A percentile compares a stretch with the other conserved stretches of the same genome.
phyloP scores from a whole-genome alignment of 495 filamentous ascomycete genomes.

The Podospora pseudopauciseta region DNA sequence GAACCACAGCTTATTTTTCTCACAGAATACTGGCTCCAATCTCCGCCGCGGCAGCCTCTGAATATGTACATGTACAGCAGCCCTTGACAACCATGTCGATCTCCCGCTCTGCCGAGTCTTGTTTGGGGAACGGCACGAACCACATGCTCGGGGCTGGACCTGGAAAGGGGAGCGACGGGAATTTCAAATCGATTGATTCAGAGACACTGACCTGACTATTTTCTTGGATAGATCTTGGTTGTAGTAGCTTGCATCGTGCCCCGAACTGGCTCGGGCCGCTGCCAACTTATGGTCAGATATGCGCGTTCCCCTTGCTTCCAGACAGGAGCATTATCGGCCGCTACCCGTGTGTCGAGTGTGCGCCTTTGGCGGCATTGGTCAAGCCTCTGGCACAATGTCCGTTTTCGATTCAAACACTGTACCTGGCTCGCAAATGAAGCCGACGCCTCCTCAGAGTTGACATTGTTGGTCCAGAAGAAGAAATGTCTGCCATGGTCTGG shows the following conservation, averaged over 20 bases:
- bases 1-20: not conserved
- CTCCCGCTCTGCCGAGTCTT: not conserved
- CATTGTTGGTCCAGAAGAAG: not conserved
- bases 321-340: not conserved
- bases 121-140: not conserved
- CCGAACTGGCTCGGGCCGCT: conserved; percentile 6
- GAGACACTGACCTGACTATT: conserved; percentile 2
- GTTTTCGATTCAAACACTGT: not conserved
- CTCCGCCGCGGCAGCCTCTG: not conserved
- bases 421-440: not conserved
- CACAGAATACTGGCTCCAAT: not conserved
- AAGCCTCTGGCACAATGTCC: not conserved
- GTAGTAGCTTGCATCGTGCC: not conserved
- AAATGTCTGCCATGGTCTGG: not conserved
- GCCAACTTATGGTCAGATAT: conserved; percentile 2
- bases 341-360: conserved; percentile 4
- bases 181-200: not conserved
- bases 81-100: not conserved
- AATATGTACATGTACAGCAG: not conserved
- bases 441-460: not conserved
- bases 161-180: not conserved
- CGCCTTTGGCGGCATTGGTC: not conserved
- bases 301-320: conserved; percentile 3
- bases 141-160: conserved; percentile 6
- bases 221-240: conserved; percentile 3